Evolutionary conservation across 208 protist species (phyloP).

Genomic region (Zelonia costaricensis): DNA sequence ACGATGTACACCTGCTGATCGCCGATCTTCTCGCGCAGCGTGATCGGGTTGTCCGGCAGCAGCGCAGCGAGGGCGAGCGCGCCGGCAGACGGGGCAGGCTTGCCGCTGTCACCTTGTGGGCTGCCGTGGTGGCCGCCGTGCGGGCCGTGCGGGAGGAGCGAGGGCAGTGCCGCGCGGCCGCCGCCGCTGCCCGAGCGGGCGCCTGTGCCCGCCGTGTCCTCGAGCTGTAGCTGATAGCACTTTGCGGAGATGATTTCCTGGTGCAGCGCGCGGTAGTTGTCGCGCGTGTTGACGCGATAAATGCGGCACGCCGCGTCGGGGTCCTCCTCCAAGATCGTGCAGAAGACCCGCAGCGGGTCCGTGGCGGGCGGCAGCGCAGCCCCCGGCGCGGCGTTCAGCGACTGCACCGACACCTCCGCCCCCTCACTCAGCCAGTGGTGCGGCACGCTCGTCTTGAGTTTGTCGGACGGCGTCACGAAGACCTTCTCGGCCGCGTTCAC

Average conservation of each 20-base stretch:
- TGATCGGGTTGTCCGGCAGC: constrained; percentile 58
- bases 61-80: constrained; percentile 47
- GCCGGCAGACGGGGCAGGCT: constrained; percentile 9
- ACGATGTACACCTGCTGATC: constrained; percentile 55
- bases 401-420: constrained; percentile 37
- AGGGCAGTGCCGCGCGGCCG: constrained; percentile 11
- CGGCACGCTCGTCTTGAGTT: constrained; percentile 58
- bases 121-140: constrained; percentile 5
- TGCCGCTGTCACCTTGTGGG: constrained; percentile 6
- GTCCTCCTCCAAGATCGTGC: constrained; percentile 74
- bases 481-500: constrained; percentile 46
- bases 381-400: constrained; percentile 52
- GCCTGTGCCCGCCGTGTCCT: constrained; percentile 15
- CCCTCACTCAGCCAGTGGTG: constrained; percentile 64
- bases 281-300: constrained; percentile 62
- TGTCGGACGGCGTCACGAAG: constrained; percentile 55
- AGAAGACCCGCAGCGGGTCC: constrained; percentile 76
- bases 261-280: constrained; percentile 69
- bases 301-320: constrained; percentile 39
- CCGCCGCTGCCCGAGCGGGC: background rate
- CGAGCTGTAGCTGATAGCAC: constrained; percentile 41
- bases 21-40: constrained; percentile 36
- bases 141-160: constrained; percentile 2
- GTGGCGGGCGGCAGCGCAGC: constrained; percentile 40
- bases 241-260: constrained; percentile 75